Evolutionary conservation across 805 yeast species (phyloP).

Genomic region (Candida yuanshanica): DNA sequence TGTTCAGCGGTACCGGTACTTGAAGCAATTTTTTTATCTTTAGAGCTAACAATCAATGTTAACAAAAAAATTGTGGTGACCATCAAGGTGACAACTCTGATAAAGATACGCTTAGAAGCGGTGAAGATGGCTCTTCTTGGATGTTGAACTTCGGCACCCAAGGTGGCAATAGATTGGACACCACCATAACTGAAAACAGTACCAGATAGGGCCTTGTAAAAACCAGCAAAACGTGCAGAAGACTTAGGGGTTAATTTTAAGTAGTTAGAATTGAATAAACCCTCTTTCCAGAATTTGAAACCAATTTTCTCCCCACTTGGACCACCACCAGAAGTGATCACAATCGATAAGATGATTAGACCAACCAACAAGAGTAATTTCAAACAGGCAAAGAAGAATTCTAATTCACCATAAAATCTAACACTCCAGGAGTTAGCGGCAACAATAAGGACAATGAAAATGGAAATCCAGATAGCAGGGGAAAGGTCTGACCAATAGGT

Average conservation of each 20-base stretch:
- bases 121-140: slow-evolving; percentile 30
- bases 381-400: slow-evolving; percentile 53
- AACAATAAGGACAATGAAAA: slow-evolving; percentile 32
- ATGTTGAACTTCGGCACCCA: slow-evolving; percentile 32
- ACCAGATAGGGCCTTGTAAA: slow-evolving; percentile 30
- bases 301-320: slow-evolving; percentile 36
- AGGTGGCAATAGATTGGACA: slow-evolving; percentile 42
- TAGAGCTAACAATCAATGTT: slow-evolving; percentile 28
- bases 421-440: slow-evolving; percentile 32
- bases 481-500: slow-evolving; percentile 40
- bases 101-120: slow-evolving; percentile 29
- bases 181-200: slow-evolving; percentile 36
- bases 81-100: slow-evolving; percentile 26
- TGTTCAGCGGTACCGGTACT: slow-evolving; percentile 26
- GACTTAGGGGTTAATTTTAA: slow-evolving; percentile 14
- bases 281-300: slow-evolving; percentile 27
- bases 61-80: slow-evolving; percentile 26
- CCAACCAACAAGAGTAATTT: slow-evolving; percentile 63
- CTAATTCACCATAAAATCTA: slow-evolving; percentile 42
- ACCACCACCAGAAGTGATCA: slow-evolving; percentile 58
- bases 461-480: slow-evolving; percentile 40
- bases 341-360: slow-evolving; percentile 46
- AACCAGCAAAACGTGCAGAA: slow-evolving; percentile 24
- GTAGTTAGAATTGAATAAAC: slow-evolving; percentile 10
- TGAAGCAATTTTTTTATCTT: slow-evolving; percentile 24